Evolutionary conservation across 305 asterid genomes (phyloP).

Genomic region (Fraxinus sp.): DNA sequence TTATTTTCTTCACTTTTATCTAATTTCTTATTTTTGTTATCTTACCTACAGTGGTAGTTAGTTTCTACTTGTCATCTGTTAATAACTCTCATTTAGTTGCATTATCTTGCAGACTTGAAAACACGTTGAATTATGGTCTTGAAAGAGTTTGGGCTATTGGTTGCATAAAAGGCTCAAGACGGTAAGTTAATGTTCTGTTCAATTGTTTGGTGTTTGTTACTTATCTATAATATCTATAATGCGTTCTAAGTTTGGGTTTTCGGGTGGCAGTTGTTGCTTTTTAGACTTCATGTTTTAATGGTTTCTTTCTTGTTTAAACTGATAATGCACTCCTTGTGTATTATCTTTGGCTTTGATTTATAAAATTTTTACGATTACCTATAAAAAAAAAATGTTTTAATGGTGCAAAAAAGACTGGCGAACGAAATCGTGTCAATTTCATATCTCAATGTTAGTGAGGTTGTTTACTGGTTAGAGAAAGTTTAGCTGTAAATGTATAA

Average conservation of each 20-base stretch:
- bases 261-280: background rate
- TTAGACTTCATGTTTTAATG: background rate
- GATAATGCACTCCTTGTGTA: too few relatives aligned
- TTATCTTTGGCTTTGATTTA: too few relatives aligned
- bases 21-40: background rate
- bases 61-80: slow-evolving; percentile 12
- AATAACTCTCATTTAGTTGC: slow-evolving; percentile 27
- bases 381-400: background rate
- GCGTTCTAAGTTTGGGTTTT: slow-evolving; percentile 15
- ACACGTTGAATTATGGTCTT: slow-evolving; percentile 93
- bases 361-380: too few relatives aligned
- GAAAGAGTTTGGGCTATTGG: slow-evolving; percentile 99
- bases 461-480: slow-evolving; percentile 8
- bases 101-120: slow-evolving; percentile 73
- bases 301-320: background rate
- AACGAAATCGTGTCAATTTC: background rate
- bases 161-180: slow-evolving; percentile 83
- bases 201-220: slow-evolving; percentile 13
- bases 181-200: slow-evolving; percentile 50
- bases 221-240: background rate
- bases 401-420: slow-evolving; percentile 2
- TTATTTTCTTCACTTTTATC: background rate
- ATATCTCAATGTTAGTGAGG: background rate
- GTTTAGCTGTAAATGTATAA: background rate
- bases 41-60: slow-evolving; percentile 17